Evolutionary conservation across 2,329 filamentous ascomycete genomes (phyloP).

Genomic region (Phyllosticta capitalensis): DNA sequence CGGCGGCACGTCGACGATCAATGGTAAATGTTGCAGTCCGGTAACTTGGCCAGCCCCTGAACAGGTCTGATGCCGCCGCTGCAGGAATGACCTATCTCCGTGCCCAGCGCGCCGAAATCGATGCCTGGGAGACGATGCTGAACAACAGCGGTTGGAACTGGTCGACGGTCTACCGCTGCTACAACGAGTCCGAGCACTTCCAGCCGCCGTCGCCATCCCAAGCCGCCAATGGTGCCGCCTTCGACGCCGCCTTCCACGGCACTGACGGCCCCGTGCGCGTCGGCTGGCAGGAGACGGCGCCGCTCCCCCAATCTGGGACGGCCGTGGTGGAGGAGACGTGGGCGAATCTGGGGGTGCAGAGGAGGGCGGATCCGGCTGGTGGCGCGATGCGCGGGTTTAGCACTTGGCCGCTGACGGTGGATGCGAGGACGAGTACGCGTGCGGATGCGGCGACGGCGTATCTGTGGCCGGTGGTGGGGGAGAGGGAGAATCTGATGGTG

Average conservation of each 20-base stretch:
- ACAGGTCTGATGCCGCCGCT: background rate
- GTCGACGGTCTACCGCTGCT: slow-evolving; percentile 11
- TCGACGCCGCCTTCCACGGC: slow-evolving; percentile 7
- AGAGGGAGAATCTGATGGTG: slow-evolving; percentile 34
- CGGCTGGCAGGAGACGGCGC: slow-evolving; percentile 8
- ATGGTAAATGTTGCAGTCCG: slow-evolving; percentile 19
- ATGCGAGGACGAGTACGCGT: slow-evolving; percentile 25
- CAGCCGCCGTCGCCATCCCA: slow-evolving; percentile 1
- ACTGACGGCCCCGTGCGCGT: slow-evolving; percentile 4
- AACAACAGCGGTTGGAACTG: slow-evolving; percentile 13
- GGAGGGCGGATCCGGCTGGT: slow-evolving; percentile 28
- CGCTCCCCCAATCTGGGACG: background rate
- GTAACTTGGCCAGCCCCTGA: background rate
- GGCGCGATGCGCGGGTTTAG: slow-evolving; percentile 30
- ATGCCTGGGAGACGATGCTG: slow-evolving; percentile 11
- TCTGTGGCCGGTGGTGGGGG: slow-evolving; percentile 32
- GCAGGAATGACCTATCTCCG: slow-evolving; percentile 14
- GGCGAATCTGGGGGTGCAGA: slow-evolving; percentile 20
- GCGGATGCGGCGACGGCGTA: slow-evolving; percentile 36
- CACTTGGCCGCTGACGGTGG: slow-evolving; percentile 27
- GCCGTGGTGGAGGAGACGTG: slow-evolving; percentile 25
- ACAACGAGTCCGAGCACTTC: slow-evolving; percentile 13
- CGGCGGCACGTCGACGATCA: slow-evolving; percentile 29
- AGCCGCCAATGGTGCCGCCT: slow-evolving; percentile 7
- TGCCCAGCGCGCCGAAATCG: slow-evolving; percentile 9